Evolutionary conservation across 345 rosid genomes (phyloP), one percentile per base, ranked within the genome.

Genomic region (Anacardium occidentale): DNA sequence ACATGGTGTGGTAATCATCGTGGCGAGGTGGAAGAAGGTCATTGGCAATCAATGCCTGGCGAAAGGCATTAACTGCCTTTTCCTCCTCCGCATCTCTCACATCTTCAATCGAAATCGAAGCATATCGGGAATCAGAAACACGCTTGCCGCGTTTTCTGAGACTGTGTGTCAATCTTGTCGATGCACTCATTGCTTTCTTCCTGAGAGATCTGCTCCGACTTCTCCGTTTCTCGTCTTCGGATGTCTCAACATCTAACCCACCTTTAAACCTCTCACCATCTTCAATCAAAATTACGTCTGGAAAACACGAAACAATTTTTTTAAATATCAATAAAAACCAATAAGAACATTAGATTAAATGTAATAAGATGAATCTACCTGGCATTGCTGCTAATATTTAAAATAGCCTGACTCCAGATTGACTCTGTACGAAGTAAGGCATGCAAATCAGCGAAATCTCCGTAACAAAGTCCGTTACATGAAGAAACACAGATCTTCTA

Each of bases 1-100:
- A 79, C 83, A 94, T 85, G 25, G 97, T 94, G 77, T 94, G 97
- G 77, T 92, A 94, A 85, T 92, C 97, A 72, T 94, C 97, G 22
- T 85, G 95, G 5, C 85, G 79, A 53, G 84, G 59, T 0, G 93
- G 97, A 64, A 94, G 97, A 88, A 85, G 76, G 72, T 88, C 91
- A 12, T 74, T 81, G 7, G 84, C 80, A 59, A 87, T 80, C 87
- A 94, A 85, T 53, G 76, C 77, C 65, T 81, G 84, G 68, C 97
- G 95, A 74, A 94, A 87, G 3, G 77, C 88, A 78, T 73, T 83
- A 10, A 92, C 97, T 0, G 91, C 86, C 22, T 81, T 86, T 44
- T 89, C 97, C 79, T 94, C 97, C 79, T 89, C 78, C 0, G 89
- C 91, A 59, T 94, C 97, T 37, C 97, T 81, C 18, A 89, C 85